A percentile compares a stretch with the other conserved stretches of the same genome.
phyloP scores from a whole-genome alignment of 768 basidiomycete species.

The Neoboletus magnificus region DNA sequence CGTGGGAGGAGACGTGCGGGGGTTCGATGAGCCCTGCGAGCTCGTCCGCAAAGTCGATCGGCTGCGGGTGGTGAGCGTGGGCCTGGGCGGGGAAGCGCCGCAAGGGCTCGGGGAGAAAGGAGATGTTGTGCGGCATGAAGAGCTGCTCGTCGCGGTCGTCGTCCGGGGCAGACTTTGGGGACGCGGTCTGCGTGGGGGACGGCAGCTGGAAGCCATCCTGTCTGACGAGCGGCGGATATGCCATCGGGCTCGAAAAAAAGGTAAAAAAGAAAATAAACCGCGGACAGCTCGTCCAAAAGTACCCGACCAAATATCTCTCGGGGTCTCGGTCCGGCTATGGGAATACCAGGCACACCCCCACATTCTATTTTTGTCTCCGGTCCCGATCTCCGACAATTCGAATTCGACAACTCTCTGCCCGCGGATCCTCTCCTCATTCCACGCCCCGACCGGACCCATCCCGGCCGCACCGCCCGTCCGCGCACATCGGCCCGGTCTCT shows the following conservation, averaged over 20 bases:
- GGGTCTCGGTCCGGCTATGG: slow-evolving; percentile 35
- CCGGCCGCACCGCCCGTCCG: no score
- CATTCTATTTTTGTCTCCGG: slow-evolving; percentile 18
- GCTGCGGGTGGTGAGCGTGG: slow-evolving; percentile 14
- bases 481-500: no score
- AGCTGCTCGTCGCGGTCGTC: slow-evolving; percentile 31
- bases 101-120: slow-evolving; percentile 53
- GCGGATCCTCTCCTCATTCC: neutral
- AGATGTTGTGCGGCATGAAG: slow-evolving; percentile 44
- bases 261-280: neutral
- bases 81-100: slow-evolving; percentile 44
- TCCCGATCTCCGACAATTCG: slow-evolving; percentile 12
- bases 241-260: slow-evolving; percentile 12
- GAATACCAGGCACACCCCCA: slow-evolving; percentile 28
- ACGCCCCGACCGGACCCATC: neutral
- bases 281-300: neutral
- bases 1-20: slow-evolving; percentile 33
- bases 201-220: slow-evolving; percentile 75
- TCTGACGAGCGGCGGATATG: slow-evolving; percentile 41
- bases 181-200: slow-evolving; percentile 37
- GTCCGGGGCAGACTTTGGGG: slow-evolving; percentile 28
- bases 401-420: slow-evolving; percentile 8
- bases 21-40: slow-evolving; percentile 56
- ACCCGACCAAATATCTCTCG: slow-evolving; percentile 19
- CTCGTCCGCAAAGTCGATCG: slow-evolving; percentile 66